Evolutionary conservation across 148 eudicot genomes (phyloP).

Genomic region (Rhododendron griersonianum): DNA sequence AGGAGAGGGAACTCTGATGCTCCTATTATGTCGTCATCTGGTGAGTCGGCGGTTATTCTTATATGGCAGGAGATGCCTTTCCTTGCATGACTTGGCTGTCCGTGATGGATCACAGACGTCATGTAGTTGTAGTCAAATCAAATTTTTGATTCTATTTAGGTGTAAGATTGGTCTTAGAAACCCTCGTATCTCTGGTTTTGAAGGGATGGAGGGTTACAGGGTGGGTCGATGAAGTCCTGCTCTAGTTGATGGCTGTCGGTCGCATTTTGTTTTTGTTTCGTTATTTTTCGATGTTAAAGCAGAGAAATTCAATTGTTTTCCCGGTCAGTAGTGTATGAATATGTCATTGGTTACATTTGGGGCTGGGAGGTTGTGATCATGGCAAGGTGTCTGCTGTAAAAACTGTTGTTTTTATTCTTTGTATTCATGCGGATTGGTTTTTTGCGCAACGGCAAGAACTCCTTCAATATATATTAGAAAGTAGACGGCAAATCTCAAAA

Average conservation of each 20-base stretch:
- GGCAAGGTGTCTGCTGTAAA: not conserved
- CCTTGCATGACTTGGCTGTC: not conserved
- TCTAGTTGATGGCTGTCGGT: not conserved
- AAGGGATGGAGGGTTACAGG: not conserved
- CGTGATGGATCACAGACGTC: not conserved
- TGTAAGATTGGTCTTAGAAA: conserved; percentile 3
- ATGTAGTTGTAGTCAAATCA: conserved; percentile 12
- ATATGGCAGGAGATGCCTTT: conserved; percentile 23
- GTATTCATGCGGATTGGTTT: not conserved
- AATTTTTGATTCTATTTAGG: not conserved
- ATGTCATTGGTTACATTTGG: conserved; percentile 5
- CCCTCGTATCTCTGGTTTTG: conserved; percentile 8
- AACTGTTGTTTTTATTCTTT: not conserved
- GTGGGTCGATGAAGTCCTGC: not conserved
- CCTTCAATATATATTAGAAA: too few relatives aligned
- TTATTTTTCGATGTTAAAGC: not conserved
- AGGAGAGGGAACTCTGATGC: not conserved
- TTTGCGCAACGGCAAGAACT: not conserved
- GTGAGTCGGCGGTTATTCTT: conserved; percentile 13
- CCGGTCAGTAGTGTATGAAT: not conserved
- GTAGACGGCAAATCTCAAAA: not conserved
- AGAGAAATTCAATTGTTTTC: not conserved
- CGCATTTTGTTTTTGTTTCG: not conserved
- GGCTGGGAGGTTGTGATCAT: not conserved
- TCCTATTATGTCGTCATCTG: not conserved